Evolutionary conservation across 1,284 basidiomycete species (phyloP).

Genomic region (Rhodotorula glutinis): DNA sequence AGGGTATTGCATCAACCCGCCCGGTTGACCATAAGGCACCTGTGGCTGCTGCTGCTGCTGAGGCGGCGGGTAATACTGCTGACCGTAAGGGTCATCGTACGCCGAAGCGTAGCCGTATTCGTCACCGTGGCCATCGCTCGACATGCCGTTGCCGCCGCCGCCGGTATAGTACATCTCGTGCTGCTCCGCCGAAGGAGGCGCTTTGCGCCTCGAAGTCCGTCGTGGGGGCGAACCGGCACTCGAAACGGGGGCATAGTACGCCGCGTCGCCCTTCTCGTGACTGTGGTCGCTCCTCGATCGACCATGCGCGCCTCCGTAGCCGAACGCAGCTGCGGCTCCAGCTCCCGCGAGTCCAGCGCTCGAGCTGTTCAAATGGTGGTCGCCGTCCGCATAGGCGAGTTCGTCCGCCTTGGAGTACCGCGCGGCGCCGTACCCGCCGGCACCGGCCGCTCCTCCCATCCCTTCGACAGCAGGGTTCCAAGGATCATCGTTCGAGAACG

Average conservation of each 20-base stretch:
- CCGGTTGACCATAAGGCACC: constrained; percentile 8
- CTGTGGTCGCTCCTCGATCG: not conserved
- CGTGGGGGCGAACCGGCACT: constrained; percentile 4
- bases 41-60: not conserved
- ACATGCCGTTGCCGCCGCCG: not conserved
- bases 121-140: not conserved
- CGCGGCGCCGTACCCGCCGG: not conserved
- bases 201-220: not conserved
- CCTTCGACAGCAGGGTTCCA: constrained; percentile 13
- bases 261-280: constrained; percentile 2
- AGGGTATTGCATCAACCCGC: constrained; percentile 9
- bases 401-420: not conserved
- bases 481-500: constrained; percentile 9
- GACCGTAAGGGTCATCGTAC: not conserved
- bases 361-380: not conserved
- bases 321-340: not conserved
- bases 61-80: not conserved
- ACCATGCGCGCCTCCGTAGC: not conserved
- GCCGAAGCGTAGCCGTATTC: not conserved
- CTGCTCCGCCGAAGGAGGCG: constrained; percentile 16
- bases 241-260: constrained; percentile 3
- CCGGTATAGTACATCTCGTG: constrained; percentile 31
- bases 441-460: not conserved
- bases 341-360: not conserved
- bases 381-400: not conserved